phyloP scores from a whole-genome alignment of 495 filamentous ascomycete species.

The Neurospora pannonica region DNA sequence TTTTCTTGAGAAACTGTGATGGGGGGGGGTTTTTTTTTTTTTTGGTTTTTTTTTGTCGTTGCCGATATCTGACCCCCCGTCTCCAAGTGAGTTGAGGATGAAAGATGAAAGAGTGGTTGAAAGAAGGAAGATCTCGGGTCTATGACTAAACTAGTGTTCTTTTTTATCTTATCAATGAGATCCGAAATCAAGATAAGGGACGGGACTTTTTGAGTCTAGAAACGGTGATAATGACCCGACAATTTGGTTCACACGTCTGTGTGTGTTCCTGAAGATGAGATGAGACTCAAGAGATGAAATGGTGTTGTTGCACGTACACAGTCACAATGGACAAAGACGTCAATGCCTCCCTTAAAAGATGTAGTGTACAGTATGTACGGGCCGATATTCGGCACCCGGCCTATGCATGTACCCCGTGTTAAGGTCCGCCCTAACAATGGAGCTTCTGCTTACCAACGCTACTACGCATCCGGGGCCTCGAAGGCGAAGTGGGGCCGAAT shows the following conservation, averaged over 20 bases:
- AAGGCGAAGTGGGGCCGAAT: background rate
- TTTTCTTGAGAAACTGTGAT: background rate
- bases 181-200: background rate
- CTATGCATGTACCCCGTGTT: background rate
- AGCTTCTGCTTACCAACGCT: background rate
- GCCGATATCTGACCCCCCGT: background rate
- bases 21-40: too few relatives aligned
- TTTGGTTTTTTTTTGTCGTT: background rate
- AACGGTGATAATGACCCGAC: background rate
- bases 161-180: background rate
- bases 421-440: background rate
- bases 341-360: background rate
- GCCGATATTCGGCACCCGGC: background rate
- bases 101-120: background rate
- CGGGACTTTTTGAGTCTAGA: background rate
- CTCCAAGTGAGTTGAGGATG: background rate
- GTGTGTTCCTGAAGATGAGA: background rate
- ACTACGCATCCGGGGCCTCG: background rate
- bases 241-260: background rate
- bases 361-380: background rate
- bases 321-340: background rate
- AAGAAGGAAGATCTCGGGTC: background rate
- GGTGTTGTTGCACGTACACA: background rate
- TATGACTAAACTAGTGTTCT: background rate
- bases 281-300: background rate